These are phyloP conservation scores for Agaricales sp. DNA, from an alignment of 1,284 basidiomycete species.

Conservation along the genomic window DNA sequence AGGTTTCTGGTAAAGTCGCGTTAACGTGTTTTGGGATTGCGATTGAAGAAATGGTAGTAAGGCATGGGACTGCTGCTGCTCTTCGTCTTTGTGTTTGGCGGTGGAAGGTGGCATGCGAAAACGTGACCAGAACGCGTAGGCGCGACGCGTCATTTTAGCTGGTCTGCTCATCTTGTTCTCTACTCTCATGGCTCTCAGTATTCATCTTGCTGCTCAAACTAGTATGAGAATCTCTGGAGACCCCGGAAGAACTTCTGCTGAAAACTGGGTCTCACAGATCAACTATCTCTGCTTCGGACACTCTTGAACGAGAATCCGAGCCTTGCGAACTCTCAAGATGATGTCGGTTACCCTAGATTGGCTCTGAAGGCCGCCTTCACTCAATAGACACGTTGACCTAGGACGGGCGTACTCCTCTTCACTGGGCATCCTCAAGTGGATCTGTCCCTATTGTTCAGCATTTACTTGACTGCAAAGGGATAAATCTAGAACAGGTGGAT, in stretches of 20 bases:
- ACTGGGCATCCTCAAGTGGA: conserved; percentile 80
- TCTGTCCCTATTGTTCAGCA: conserved; percentile 63
- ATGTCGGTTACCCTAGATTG: conserved; percentile 29
- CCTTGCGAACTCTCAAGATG: conserved; percentile 60
- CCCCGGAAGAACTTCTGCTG: conserved; percentile 5
- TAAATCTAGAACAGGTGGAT: conserved; percentile 67
- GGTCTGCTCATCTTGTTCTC: conserved; percentile 24
- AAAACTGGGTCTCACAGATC: conserved; percentile 38
- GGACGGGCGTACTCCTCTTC: conserved; percentile 85
- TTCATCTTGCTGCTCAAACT: conserved; percentile 60
- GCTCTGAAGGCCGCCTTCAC: conserved; percentile 1
- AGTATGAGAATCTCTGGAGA: conserved; percentile 26
- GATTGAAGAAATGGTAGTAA: conserved; percentile 79
- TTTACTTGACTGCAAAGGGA: conserved; percentile 55
- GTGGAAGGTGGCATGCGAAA: conserved; percentile 12
- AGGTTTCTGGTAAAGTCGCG: conserved; percentile 79
- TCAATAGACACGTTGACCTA: conserved; percentile 19
- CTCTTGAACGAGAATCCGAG: conserved; percentile 61
- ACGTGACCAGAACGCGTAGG: background rate
- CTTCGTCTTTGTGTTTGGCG: conserved; percentile 6
- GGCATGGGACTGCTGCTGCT: conserved; percentile 35
- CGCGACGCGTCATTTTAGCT: conserved; percentile 10
- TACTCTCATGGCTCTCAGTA: conserved; percentile 8
- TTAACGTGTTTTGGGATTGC: conserved; percentile 78
- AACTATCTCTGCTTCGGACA: conserved; percentile 64